Evolutionary conservation across 208 protist species (phyloP), one percentile per base, ranked within the genome.

Genomic region (Leishmania braziliensis): DNA sequence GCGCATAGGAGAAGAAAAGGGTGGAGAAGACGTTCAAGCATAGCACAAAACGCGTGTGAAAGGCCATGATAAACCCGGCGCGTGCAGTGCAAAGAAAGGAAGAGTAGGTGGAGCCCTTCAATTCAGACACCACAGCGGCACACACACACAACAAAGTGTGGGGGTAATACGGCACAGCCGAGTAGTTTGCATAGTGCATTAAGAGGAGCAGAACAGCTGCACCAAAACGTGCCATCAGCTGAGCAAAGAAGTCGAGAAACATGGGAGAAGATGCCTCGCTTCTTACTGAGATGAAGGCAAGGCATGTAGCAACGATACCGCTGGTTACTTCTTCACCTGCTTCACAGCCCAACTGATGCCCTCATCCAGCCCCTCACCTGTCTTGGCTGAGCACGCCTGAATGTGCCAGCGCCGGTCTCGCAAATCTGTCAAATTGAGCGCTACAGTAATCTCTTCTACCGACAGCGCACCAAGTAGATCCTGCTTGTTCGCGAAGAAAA

Each of bases 401-500:
- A 99, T 96, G 80, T 98, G 93, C 97, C 98, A 99, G 46, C 72
- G 72, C 8, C 97, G 89, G 71, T 96, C 95, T 23, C 89, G 87
- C 36, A 99, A 86, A 23, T 93, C 84, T n/a, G 86, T 77, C 48
- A 99, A 81, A 39, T 95, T 81, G 33, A 99, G 86, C 36, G 80
- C 77, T 36, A 92, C 87, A 4, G 88, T 79, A 39, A 99, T 73
- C 72, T 96, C 93, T 6, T 91, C 90, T 4, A 92, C 80, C 10
- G 86, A 80, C 65, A 98, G 77, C 2, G 98, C 97, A 26, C 90
- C 95, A 39, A 95, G 86, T 26, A 99, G 83, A 77, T 99, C 99
- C 84, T 99, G 97, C 90, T 99, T 99, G 89, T 99, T 99, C 26
- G 98, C 99, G 43, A 98, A 98, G 26, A 99, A 77, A 12, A 99